Evolutionary conservation across 495 filamentous ascomycete genomes (phyloP), one percentile per base, ranked within the genome.

Genomic region (Talaromyces proteolyticus): DNA sequence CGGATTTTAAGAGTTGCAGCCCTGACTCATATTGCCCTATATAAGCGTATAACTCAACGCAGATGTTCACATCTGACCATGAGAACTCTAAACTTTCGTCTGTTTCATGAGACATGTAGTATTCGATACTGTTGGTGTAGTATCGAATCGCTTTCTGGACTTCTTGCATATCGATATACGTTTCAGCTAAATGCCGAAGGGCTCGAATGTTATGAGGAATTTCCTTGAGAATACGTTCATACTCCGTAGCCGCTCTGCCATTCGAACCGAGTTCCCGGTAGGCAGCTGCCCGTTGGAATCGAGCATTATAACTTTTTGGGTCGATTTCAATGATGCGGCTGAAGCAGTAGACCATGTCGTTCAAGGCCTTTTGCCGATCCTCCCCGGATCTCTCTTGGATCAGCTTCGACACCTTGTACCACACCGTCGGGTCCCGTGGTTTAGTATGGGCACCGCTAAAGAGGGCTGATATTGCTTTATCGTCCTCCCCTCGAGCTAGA

Each of bases 51-150:
- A 97, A 75, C 57, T 95, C 90, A 21, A 86, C 76, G 53, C 91
- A 95, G 45, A 91, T 85, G 55, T 90, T 86, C 26, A 92, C 63
- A 60, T 96, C 87, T 23, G 82, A 82, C 90, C 91, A 97, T 24
- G 81, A 80, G 55, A 94, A 84, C 21, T 67, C 68, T 8, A 69
- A 76, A 2, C 64, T 70, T 42, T 75, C 66, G 12, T 77, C 72
- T 3, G 74, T 54, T 40, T 70, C 60, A 59, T 70, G 52, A 41
- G 74, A 59, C 58, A 77, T 65, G 49, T 78, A 75, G 52, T 79
- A 59, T 14, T 66, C 63, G 49, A 95, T 79, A 23, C 79, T 81
- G 8, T 69, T 59, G 34, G 75, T 69, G 66, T 90, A 92, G 50
- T 78, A 72, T 17, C 73, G 65, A 50, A 79, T 74, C 0, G 83